Conservation (phyloP, 805 yeast genomes). For the Kockiozyma suomiensis region DNA sequence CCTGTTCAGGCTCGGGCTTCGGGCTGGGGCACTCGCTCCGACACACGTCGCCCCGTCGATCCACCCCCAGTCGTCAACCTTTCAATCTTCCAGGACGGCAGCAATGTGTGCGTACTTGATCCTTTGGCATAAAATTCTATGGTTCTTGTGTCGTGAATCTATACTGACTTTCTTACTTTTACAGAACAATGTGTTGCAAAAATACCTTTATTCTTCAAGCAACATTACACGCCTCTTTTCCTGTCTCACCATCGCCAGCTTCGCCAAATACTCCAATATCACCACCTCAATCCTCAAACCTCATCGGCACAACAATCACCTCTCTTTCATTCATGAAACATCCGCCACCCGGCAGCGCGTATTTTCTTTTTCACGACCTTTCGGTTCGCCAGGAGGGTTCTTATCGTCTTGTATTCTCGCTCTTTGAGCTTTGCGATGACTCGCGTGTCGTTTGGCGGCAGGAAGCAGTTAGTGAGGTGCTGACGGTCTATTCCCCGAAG, state of each 20-base stretch:
- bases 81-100: constrained; percentile 22
- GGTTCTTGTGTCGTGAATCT: constrained; percentile 14
- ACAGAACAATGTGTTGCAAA: constrained; percentile 27
- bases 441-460: constrained; percentile 33
- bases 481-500: constrained; percentile 42
- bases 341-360: constrained; percentile 40
- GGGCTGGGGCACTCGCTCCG: constrained; percentile 43
- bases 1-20: constrained; percentile 43
- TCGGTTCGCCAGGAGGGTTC: constrained; percentile 43
- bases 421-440: constrained; percentile 38
- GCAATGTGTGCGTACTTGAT: constrained; percentile 23
- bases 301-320: constrained; percentile 28
- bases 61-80: constrained; percentile 43
- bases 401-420: constrained; percentile 39
- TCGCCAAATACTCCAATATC: constrained; percentile 6
- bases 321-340: constrained; percentile 31
- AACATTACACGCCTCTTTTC: constrained; percentile 15
- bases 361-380: constrained; percentile 42
- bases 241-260: neutral
- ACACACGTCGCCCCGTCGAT: constrained; percentile 44
- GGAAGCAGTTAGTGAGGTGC: constrained; percentile 33
- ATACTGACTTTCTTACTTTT: neutral
- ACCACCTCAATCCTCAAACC: constrained; percentile 28
- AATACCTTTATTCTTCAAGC: constrained; percentile 39
- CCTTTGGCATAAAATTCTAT: constrained; percentile 15